A percentile compares a stretch with the other conserved stretches of the same genome.
These are phyloP conservation scores for Neonectria coccinea DNA, from an alignment of 2,329 filamentous ascomycete species.

Conservation along the genomic window DNA sequence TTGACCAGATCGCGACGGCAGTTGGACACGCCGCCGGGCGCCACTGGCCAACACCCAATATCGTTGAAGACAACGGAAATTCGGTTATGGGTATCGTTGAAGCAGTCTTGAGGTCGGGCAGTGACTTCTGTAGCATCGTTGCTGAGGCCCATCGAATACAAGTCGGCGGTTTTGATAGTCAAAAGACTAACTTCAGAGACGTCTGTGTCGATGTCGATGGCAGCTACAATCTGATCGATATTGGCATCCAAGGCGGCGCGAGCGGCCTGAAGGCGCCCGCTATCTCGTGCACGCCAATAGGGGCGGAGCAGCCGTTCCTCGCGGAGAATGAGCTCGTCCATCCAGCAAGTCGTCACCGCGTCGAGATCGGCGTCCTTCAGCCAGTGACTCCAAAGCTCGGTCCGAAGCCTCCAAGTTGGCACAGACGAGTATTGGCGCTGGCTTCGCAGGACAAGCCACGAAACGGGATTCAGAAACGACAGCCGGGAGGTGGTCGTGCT, in stretches of 20 bases:
- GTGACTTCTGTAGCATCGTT: slow-evolving; percentile 36
- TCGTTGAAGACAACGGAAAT: slow-evolving; percentile 38
- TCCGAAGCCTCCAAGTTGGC: slow-evolving; percentile 29
- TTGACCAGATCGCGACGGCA: slow-evolving; percentile 38
- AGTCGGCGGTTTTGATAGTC: slow-evolving; percentile 33
- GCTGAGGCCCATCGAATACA: slow-evolving; percentile 37
- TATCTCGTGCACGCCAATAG: slow-evolving; percentile 29
- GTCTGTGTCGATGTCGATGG: slow-evolving; percentile 35
- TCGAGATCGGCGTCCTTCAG: slow-evolving; percentile 14
- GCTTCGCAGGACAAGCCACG: slow-evolving; percentile 17
- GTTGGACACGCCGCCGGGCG: slow-evolving; percentile 36
- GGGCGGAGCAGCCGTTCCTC: slow-evolving; percentile 23
- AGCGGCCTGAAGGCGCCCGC: slow-evolving; percentile 15
- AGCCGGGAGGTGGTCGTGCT: background rate
- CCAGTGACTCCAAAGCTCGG: slow-evolving; percentile 33
- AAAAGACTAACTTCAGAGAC: slow-evolving; percentile 33
- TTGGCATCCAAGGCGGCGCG: slow-evolving; percentile 22
- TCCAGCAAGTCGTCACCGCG: slow-evolving; percentile 30
- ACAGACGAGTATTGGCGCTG: slow-evolving; percentile 21
- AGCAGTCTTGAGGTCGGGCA: slow-evolving; percentile 33
- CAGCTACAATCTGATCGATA: slow-evolving; percentile 34
- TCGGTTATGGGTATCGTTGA: slow-evolving; percentile 29
- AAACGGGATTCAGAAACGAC: background rate
- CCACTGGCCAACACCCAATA: slow-evolving; percentile 37
- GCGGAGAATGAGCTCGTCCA: slow-evolving; percentile 30